Base-by-base conservation (phyloP, 148 eudicot genomes). In the Persicaria tinctoria region DNA sequence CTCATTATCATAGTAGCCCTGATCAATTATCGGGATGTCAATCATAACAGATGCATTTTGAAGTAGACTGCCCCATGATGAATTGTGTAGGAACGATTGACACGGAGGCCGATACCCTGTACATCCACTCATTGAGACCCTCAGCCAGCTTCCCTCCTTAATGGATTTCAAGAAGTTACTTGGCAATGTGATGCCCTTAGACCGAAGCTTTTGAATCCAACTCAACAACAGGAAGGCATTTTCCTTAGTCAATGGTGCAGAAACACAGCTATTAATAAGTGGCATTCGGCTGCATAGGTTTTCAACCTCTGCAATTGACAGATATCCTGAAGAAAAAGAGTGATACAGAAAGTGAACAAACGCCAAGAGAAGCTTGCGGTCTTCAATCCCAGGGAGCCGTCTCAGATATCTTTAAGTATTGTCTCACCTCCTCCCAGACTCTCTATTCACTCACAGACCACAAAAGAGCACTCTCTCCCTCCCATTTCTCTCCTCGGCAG, bases 21-120 rank as follows among this genome's bases (percentile, higher is more conserved):
- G 62, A 80, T 90, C 88, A 50, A 90, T 76, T 17, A 88, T 76
- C 2, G 88, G 90, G 51, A 90, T 82, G 72, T 90, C 92, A 59
- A 88, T 85, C 68, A 83, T 77, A 13, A 84, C 82, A 0, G 85
- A 84, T 59, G 83, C 85, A 48, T 80, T 80, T 51, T 85, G 87
- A 56, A 90, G 76, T 73, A 86, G 77, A 57, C 62, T 18, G 1
- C 82, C 87, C 85, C 84, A 83, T 2, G 85, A 81, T 12, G 89
- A 76, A 44, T 69, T 73, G 13, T 81, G 53, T 45, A 85, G 74
- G 79, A 88, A 90, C 8, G n/a, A n/a, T n/a, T n/a, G n/a, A n/a
- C n/a, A n/a, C n/a, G n/a, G n/a, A n/a, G n/a, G n/a, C n/a, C n/a
- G n/a, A n/a, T n/a, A n/a, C n/a, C n/a, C n/a, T n/a, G n/a, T n/a